phyloP scores from a whole-genome alignment of 2,329 filamentous ascomycete genomes.

The Alternaria angustiovoidea region DNA sequence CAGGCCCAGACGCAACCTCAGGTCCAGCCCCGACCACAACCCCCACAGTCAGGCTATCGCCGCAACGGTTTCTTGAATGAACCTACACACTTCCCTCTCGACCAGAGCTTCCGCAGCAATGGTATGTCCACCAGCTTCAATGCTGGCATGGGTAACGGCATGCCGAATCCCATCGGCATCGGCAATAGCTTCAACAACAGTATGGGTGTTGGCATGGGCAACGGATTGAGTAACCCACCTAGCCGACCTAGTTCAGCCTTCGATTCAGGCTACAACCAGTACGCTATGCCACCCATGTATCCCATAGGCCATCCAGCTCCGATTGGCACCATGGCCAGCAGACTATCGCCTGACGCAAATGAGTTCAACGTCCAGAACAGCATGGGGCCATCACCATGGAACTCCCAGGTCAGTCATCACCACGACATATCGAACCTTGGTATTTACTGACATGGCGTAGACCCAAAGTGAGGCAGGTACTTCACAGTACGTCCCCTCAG shows the following conservation, averaged over 20 bases:
- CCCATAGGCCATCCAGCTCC: conserved; percentile 41
- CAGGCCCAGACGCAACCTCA: conserved; percentile 20
- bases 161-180: conserved; percentile 19
- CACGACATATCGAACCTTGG: no score
- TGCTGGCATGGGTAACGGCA: conserved; percentile 22
- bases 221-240: conserved; percentile 39
- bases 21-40: conserved; percentile 26
- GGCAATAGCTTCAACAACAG: conserved; percentile 7
- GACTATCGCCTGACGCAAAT: conserved; percentile 56
- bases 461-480: conserved; percentile 35
- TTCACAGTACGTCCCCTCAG: conserved; percentile 79
- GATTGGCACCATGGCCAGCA: conserved; percentile 49
- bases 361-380: conserved; percentile 52
- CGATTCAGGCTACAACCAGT: conserved; percentile 45
- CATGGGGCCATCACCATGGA: conserved; percentile 52
- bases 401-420: conserved; percentile 39
- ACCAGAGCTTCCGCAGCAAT: conserved; percentile 41
- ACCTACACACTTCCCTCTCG: conserved; percentile 48
- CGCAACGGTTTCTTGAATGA: conserved; percentile 48
- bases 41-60: conserved; percentile 36
- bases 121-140: conserved; percentile 24
- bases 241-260: conserved; percentile 51
- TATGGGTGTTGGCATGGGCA: conserved; percentile 21
- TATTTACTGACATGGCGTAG: conserved; percentile 25
- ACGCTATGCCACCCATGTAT: conserved; percentile 40